These are phyloP conservation scores for Papiliotrema flavescens DNA, from an alignment of 1,284 basidiomycete genomes.

Conservation along the genomic window DNA sequence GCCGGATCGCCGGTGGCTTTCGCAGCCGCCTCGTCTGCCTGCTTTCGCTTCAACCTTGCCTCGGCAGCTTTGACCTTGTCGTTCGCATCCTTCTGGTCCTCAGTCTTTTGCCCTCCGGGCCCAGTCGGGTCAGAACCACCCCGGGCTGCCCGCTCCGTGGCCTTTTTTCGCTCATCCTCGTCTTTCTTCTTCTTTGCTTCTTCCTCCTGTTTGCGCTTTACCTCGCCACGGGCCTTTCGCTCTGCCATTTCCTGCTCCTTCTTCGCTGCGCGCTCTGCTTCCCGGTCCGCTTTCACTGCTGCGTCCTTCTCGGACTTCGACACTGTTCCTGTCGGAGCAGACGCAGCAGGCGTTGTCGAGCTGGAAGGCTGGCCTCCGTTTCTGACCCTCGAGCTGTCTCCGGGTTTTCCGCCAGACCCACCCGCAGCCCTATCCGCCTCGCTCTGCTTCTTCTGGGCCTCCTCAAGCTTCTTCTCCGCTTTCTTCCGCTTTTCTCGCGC, in stretches of 20 bases:
- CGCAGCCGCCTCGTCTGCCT: not conserved
- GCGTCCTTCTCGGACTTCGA: too few species aligned
- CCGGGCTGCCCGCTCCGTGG: not conserved
- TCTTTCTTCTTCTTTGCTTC: not conserved
- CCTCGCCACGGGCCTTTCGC: not conserved
- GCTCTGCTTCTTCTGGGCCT: not conserved
- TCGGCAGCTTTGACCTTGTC: constrained; percentile 4
- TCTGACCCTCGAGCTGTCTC: not conserved
- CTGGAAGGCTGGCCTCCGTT: not conserved
- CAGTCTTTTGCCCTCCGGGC: not conserved
- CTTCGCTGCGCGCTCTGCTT: not conserved
- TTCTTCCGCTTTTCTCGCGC: not conserved
- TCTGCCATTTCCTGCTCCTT: not conserved
- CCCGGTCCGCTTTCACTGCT: too few species aligned
- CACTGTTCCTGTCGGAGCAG: too few species aligned
- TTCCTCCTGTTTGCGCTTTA: not conserved
- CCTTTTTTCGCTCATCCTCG: not conserved
- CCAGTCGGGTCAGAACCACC: not conserved
- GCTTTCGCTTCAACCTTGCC: not conserved
- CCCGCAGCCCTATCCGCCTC: not conserved
- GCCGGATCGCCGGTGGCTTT: not conserved
- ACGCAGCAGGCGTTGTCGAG: too few species aligned
- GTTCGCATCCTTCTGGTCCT: not conserved
- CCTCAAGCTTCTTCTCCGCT: not conserved
- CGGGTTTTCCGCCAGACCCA: not conserved